Evolutionary conservation across 2,329 filamentous ascomycete genomes (phyloP).

Genomic region (Chrysoporthe cubensis): DNA sequence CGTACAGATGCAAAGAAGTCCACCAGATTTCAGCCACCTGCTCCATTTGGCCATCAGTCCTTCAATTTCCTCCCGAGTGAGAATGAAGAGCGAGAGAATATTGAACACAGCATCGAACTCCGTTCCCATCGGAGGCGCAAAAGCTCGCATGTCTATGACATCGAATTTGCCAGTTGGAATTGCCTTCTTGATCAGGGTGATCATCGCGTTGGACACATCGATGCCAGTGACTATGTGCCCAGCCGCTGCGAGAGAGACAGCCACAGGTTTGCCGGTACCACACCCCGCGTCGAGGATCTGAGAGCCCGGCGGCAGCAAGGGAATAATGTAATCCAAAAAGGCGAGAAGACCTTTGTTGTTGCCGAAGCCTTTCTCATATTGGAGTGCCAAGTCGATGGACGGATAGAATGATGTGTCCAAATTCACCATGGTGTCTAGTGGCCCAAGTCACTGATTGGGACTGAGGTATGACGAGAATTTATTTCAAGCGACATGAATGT

Average conservation of each 20-base stretch:
- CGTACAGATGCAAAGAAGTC: slow-evolving; percentile 28
- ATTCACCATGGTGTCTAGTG: slow-evolving; percentile 3
- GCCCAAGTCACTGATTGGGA: not conserved
- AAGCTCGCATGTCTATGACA: slow-evolving; percentile 34
- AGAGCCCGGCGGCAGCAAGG: slow-evolving; percentile 8
- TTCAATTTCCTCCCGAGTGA: slow-evolving; percentile 35
- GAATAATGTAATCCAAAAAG: slow-evolving; percentile 14
- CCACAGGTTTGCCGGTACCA: slow-evolving; percentile 36
- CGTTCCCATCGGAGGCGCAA: slow-evolving; percentile 17
- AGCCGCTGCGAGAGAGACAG: slow-evolving; percentile 33
- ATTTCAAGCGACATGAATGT: not conserved
- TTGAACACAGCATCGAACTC: slow-evolving; percentile 35
- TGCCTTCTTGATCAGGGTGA: slow-evolving; percentile 32
- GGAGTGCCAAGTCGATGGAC: slow-evolving; percentile 11
- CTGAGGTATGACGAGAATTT: not conserved
- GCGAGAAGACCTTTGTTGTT: slow-evolving; percentile 8
- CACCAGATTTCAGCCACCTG: slow-evolving; percentile 29
- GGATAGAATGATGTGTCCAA: slow-evolving; percentile 16
- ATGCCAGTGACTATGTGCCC: slow-evolving; percentile 38
- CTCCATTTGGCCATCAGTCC: slow-evolving; percentile 26
- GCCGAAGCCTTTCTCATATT: slow-evolving; percentile 16
- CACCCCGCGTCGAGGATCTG: slow-evolving; percentile 36
- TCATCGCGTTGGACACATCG: slow-evolving; percentile 36
- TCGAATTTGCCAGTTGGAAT: slow-evolving; percentile 35
- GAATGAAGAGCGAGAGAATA: slow-evolving; percentile 36